Percentiles rank a stretch among this genome's conserved stretches.
These are phyloP conservation scores for Picea sitchensis DNA, from an alignment of 75 land plant genomes.

Conservation along the genomic window DNA sequence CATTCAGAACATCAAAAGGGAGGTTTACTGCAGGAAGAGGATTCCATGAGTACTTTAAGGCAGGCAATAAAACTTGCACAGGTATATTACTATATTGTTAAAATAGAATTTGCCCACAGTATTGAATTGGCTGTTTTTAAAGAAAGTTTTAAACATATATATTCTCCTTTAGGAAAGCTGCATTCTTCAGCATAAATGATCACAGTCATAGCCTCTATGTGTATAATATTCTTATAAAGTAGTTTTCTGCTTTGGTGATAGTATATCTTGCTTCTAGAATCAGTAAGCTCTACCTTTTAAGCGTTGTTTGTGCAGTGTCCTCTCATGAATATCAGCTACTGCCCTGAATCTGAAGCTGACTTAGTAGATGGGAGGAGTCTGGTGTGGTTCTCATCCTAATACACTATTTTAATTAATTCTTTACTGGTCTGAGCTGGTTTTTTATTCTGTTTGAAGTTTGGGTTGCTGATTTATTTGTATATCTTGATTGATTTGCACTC, in stretches of 20 bases:
- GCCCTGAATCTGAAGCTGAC: slow-evolving; percentile 60
- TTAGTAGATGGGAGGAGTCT: slow-evolving; percentile 40
- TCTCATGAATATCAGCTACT: slow-evolving; percentile 75
- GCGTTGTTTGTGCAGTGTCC: slow-evolving; percentile 42
- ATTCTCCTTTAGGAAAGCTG: no score
- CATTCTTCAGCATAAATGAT: neutral
- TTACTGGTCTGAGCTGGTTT: neutral
- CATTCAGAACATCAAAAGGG: neutral
- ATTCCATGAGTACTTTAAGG: neutral
- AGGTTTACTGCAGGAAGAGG: neutral
- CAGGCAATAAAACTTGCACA: neutral
- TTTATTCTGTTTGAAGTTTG: neutral
- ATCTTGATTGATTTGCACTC: neutral
- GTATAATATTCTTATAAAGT: no score
- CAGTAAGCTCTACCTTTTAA: slow-evolving; percentile 2
- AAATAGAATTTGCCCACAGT: neutral
- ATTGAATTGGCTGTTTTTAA: neutral
- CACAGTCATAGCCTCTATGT: neutral
- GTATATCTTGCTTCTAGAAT: neutral
- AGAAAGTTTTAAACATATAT: no score
- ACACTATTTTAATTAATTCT: neutral
- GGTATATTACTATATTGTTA: slow-evolving; percentile 9
- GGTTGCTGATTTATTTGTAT: neutral
- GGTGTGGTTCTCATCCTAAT: slow-evolving; percentile 28
- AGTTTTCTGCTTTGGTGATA: no score